These are phyloP conservation scores for Neolentinus lepideus DNA, from an alignment of 1,284 basidiomycete genomes.

Conservation along the genomic window DNA sequence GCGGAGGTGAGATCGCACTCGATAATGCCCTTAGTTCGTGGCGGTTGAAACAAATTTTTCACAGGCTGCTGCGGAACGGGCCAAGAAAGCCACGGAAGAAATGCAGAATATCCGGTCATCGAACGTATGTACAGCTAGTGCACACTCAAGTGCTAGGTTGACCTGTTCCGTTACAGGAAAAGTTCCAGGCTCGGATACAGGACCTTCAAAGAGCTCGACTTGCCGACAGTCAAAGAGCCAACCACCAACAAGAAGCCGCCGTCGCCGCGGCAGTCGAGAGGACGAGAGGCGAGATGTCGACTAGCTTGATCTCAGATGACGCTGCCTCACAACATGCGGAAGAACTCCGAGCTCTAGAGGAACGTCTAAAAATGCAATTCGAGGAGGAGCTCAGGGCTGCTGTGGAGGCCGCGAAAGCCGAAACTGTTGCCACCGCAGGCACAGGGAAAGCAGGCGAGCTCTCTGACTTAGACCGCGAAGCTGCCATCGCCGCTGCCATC, in stretches of 20 bases:
- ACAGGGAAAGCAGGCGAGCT: not conserved
- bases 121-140: conserved; percentile 20
- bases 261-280: conserved; percentile 50
- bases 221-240: conserved; percentile 26
- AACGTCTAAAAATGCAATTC: conserved; percentile 44
- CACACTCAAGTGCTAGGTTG: not conserved
- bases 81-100: conserved; percentile 39
- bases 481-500: conserved; percentile 42
- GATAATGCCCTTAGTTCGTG: not conserved
- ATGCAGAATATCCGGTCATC: conserved; percentile 31
- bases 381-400: conserved; percentile 47
- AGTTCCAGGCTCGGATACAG: conserved; percentile 33
- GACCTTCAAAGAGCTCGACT: conserved; percentile 31
- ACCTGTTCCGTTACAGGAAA: conserved; percentile 25
- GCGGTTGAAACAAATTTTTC: no score
- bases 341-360: conserved; percentile 49
- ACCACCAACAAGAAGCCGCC: conserved; percentile 34
- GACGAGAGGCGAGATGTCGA: conserved; percentile 32
- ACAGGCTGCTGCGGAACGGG: conserved; percentile 39
- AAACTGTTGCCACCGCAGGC: conserved; percentile 20
- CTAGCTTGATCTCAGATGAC: conserved; percentile 27
- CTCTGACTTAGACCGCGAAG: conserved; percentile 29
- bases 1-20: conserved; percentile 37
- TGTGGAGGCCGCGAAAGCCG: conserved; percentile 15
- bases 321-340: conserved; percentile 44